Evolutionary conservation across 371 early-diverging fungal species (phyloP).

Genomic region (Thermomucor indicae-seudaticae): DNA sequence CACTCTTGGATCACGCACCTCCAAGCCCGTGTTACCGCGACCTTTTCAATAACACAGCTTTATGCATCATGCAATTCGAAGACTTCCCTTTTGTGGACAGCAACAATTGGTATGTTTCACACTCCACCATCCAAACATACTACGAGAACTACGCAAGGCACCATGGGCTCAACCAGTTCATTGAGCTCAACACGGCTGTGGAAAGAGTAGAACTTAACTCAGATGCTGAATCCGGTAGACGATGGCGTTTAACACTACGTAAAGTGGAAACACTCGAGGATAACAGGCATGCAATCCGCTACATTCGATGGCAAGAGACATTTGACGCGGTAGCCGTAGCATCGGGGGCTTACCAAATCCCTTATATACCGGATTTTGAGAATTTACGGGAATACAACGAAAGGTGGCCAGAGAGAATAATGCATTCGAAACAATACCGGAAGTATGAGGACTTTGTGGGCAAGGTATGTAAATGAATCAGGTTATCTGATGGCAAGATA

Average conservation of each 20-base stretch:
- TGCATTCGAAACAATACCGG: slow-evolving; percentile 37
- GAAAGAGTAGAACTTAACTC: slow-evolving; percentile 13
- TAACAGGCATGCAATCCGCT: slow-evolving; percentile 7
- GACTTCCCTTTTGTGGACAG: slow-evolving; percentile 13
- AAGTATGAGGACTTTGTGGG: slow-evolving; percentile 24
- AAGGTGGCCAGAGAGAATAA: slow-evolving; percentile 17
- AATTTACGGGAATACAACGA: slow-evolving; percentile 23
- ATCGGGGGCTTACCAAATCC: slow-evolving; percentile 26
- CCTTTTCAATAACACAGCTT: slow-evolving; percentile 13
- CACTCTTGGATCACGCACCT: slow-evolving; percentile 12
- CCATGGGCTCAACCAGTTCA: slow-evolving; percentile 17
- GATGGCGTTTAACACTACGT: slow-evolving; percentile 1
- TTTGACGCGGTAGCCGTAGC: slow-evolving; percentile 42
- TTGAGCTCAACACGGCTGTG: slow-evolving; percentile 27
- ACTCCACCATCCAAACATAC: slow-evolving; percentile 21
- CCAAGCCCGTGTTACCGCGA: slow-evolving; percentile 5
- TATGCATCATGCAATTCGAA: slow-evolving; percentile 16
- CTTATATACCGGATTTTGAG: slow-evolving; percentile 28
- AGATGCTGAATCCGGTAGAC: slow-evolving; percentile 5
- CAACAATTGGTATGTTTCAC: slow-evolving; percentile 30
- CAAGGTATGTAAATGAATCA: too few species aligned
- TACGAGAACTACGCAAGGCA: slow-evolving; percentile 21
- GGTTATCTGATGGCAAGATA: too few species aligned
- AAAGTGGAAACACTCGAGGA: slow-evolving; percentile 4
- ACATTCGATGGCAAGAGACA: slow-evolving; percentile 18